phyloP scores from a whole-genome alignment of 2,329 filamentous ascomycete species.

The Microcyclosporella mali region DNA sequence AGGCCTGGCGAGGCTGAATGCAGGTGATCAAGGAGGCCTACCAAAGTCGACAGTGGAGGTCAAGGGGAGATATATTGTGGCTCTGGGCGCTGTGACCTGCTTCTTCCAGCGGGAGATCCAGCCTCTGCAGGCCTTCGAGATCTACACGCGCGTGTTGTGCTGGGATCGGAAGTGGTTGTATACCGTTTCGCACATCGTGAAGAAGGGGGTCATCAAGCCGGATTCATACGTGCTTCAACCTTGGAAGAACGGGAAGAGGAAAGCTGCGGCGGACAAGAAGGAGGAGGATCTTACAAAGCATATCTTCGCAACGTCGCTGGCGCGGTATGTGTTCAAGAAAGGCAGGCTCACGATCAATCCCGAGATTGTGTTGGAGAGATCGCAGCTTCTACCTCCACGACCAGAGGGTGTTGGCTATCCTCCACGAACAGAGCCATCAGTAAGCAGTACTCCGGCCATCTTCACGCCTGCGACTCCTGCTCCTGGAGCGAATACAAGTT shows the following conservation, averaged over 20 bases:
- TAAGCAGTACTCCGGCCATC: slow-evolving; percentile 16
- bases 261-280: slow-evolving; percentile 18
- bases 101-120: slow-evolving; percentile 44
- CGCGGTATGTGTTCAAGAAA: slow-evolving; percentile 47
- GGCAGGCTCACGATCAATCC: slow-evolving; percentile 75
- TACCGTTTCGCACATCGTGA: slow-evolving; percentile 43
- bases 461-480: slow-evolving; percentile 22
- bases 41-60: slow-evolving; percentile 23
- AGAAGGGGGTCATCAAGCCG: slow-evolving; percentile 39
- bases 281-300: slow-evolving; percentile 36
- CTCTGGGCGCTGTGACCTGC: slow-evolving; percentile 43
- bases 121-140: slow-evolving; percentile 41
- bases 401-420: slow-evolving; percentile 51
- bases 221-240: slow-evolving; percentile 41
- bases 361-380: slow-evolving; percentile 64
- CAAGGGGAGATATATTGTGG: slow-evolving; percentile 35
- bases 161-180: slow-evolving; percentile 50
- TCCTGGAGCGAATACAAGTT: slow-evolving; percentile 10
- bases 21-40: slow-evolving; percentile 31
- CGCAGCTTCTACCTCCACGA: slow-evolving; percentile 66
- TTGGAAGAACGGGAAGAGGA: slow-evolving; percentile 33
- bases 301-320: slow-evolving; percentile 45
- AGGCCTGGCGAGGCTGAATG: slow-evolving; percentile 35
- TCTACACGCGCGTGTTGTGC: slow-evolving; percentile 43
- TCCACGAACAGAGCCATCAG: slow-evolving; percentile 22